These are phyloP conservation scores for Peribolospora kevripleyi DNA, from an alignment of 768 basidiomycete species.

Conservation along the genomic window DNA sequence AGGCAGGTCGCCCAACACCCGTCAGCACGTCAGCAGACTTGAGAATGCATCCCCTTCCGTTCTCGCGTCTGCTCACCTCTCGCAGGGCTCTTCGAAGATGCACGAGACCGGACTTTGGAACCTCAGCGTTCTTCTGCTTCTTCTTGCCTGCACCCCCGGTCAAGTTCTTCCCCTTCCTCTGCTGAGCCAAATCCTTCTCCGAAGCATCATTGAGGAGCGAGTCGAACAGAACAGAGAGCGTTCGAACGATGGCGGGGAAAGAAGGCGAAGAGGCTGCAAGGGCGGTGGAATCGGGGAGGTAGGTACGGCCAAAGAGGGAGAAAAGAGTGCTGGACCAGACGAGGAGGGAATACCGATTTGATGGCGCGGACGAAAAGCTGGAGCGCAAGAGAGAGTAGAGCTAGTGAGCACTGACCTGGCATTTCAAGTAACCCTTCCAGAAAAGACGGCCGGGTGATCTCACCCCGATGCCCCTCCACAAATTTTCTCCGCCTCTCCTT, in stretches of 20 bases:
- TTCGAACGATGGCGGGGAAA: neutral
- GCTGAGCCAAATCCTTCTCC: neutral
- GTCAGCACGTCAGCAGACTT: too few species aligned
- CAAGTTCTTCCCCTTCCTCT: neutral
- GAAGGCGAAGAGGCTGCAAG: neutral
- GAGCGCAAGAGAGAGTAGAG: neutral
- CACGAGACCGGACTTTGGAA: too few species aligned
- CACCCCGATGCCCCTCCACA: constrained; percentile 16
- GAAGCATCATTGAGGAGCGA: neutral
- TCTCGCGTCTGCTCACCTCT: too few species aligned
- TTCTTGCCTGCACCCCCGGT: neutral
- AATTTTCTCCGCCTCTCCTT: constrained; percentile 37
- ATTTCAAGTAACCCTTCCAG: constrained; percentile 24
- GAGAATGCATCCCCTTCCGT: too few species aligned
- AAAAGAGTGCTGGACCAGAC: neutral
- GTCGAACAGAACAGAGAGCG: constrained; percentile 1
- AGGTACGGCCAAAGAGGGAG: neutral
- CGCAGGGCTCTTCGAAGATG: neutral
- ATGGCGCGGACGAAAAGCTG: neutral
- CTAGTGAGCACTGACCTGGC: neutral
- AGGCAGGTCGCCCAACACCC: too few species aligned
- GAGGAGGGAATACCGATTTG: neutral
- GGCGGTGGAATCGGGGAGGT: neutral
- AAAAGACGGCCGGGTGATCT: constrained; percentile 44
- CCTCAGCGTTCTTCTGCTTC: too few species aligned